phyloP scores from a whole-genome alignment of 2,329 filamentous ascomycete species.

The Leptosphaerulina australis region DNA sequence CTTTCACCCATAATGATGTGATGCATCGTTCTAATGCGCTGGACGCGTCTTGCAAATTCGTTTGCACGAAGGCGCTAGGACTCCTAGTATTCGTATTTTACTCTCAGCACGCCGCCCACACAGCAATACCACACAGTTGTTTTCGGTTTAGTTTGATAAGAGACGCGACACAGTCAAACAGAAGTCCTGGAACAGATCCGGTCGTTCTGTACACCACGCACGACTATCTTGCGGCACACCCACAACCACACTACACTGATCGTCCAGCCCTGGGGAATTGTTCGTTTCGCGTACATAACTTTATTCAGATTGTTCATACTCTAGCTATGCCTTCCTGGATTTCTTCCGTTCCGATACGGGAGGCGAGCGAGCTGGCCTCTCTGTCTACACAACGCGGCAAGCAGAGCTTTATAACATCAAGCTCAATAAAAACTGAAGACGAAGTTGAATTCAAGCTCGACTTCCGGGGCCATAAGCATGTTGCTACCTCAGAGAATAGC shows the following conservation, averaged over 20 bases:
- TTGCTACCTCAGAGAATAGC: background rate
- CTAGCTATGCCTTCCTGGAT: background rate
- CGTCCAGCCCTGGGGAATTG: too few relatives aligned
- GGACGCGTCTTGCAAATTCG: background rate
- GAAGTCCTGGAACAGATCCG: too few relatives aligned
- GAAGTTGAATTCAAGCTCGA: background rate
- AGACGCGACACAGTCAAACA: too few relatives aligned
- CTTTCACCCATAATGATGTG: background rate
- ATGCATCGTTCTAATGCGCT: background rate
- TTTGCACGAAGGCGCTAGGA: background rate
- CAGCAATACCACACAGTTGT: too few relatives aligned
- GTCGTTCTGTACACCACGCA: too few relatives aligned
- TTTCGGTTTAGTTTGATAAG: too few relatives aligned
- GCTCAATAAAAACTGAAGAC: background rate
- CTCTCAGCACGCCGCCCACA: background rate
- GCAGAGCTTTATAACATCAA: background rate
- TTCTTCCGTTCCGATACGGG: background rate
- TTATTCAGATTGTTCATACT: too few relatives aligned
- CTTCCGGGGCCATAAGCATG: background rate
- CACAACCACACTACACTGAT: too few relatives aligned
- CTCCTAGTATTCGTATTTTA: background rate
- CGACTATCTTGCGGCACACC: too few relatives aligned
- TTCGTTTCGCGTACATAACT: too few relatives aligned
- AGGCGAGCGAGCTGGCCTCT: background rate
- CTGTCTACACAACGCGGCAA: background rate